phyloP scores from a whole-genome alignment of 2,329 filamentous ascomycete genomes.

The Colletotrichum siamense region DNA sequence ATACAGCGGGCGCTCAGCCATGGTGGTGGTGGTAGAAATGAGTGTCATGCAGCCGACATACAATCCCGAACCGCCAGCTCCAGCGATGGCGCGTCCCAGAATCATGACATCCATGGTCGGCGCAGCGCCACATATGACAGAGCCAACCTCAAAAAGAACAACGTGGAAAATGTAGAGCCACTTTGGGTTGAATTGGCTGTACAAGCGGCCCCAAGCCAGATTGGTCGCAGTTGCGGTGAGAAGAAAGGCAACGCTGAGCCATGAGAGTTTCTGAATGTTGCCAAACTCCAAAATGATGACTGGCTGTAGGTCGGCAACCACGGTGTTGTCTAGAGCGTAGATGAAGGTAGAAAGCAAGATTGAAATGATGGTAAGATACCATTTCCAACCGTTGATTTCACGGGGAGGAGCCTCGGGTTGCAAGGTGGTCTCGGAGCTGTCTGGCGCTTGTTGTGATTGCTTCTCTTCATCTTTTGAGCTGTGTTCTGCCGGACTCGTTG shows the following conservation, averaged over 20 bases:
- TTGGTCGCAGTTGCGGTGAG: background rate
- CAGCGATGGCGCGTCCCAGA: constrained; percentile 44
- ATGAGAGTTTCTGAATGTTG: constrained; percentile 38
- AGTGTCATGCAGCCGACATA: constrained; percentile 9
- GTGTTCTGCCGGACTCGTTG: background rate
- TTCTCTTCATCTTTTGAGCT: background rate
- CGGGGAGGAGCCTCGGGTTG: background rate
- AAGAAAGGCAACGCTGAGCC: constrained; percentile 38
- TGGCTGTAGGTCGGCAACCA: constrained; percentile 33
- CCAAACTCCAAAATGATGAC: background rate
- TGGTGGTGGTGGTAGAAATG: background rate
- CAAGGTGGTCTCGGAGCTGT: background rate
- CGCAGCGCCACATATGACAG: constrained; percentile 42
- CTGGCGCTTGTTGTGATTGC: background rate
- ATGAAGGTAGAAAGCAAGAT: constrained; percentile 30
- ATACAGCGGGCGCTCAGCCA: constrained; percentile 10
- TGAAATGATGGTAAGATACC: constrained; percentile 16
- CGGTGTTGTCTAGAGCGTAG: constrained; percentile 47
- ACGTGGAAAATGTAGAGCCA: constrained; percentile 34
- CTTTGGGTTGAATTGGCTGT: constrained; percentile 35
- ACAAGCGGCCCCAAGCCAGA: constrained; percentile 33
- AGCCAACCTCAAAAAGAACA: constrained; percentile 40
- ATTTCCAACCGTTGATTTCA: constrained; percentile 1
- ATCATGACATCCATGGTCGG: constrained; percentile 48
- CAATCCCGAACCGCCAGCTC: constrained; percentile 36